Evolutionary conservation across 495 filamentous ascomycete genomes (phyloP).

Genomic region (Aspergillus avenaceus): DNA sequence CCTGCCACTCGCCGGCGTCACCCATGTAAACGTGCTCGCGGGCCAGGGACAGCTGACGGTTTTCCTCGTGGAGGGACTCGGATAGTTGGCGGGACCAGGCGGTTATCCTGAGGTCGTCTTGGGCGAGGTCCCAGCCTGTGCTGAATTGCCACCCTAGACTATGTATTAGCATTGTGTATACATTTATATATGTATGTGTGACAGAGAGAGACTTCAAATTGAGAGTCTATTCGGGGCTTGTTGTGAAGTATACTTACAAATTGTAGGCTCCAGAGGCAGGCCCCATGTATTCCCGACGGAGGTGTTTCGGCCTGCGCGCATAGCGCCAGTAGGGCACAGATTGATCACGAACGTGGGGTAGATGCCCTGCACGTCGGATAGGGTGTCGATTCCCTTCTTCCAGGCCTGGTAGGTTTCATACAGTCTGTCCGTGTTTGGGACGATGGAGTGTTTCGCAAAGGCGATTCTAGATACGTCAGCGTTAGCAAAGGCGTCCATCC

Average conservation of each 20-base stretch:
- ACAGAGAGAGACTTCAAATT: too few species aligned
- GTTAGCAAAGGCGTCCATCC: background rate
- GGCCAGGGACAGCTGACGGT: slow-evolving; percentile 15
- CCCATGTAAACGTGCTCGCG: slow-evolving; percentile 32
- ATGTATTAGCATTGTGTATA: too few species aligned
- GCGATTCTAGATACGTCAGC: slow-evolving; percentile 12
- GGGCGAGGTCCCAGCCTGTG: slow-evolving; percentile 21
- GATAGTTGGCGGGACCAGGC: slow-evolving; percentile 21
- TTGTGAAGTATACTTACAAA: slow-evolving; percentile 13
- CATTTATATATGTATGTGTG: too few species aligned
- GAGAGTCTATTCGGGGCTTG: background rate
- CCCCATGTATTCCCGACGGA: slow-evolving; percentile 41
- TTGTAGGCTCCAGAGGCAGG: slow-evolving; percentile 17
- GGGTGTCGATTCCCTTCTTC: slow-evolving; percentile 18
- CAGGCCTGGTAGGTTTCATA: slow-evolving; percentile 21
- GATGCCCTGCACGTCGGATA: slow-evolving; percentile 25
- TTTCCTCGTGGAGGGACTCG: slow-evolving; percentile 17
- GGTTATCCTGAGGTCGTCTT: slow-evolving; percentile 29
- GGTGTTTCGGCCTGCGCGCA: slow-evolving; percentile 16
- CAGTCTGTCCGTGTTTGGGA: slow-evolving; percentile 17
- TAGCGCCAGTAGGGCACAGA: slow-evolving; percentile 9
- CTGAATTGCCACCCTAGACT: slow-evolving; percentile 32
- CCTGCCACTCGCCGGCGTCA: slow-evolving; percentile 36
- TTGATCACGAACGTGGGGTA: slow-evolving; percentile 28
- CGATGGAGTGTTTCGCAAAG: slow-evolving; percentile 22